Percentiles rank a stretch among this genome's conserved stretches.
Evolutionary conservation across 2,329 filamentous ascomycete genomes (phyloP).

Genomic region (Elsinoe perseae): DNA sequence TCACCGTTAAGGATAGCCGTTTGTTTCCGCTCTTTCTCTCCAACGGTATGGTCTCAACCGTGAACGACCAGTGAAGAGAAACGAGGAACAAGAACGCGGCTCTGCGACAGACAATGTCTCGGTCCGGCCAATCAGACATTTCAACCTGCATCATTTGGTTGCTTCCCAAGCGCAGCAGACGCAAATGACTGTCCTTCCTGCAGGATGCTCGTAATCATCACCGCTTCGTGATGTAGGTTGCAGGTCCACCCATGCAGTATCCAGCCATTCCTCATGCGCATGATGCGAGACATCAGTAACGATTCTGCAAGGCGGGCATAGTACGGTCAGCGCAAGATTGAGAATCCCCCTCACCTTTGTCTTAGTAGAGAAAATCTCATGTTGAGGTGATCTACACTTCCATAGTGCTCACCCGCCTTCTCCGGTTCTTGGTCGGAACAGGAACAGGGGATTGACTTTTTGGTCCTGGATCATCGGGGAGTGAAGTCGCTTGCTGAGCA

Average conservation of each 20-base stretch:
- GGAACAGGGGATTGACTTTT: background rate
- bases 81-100: conserved; percentile 4
- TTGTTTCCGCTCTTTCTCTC: background rate
- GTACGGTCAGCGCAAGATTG: background rate
- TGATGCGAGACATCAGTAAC: background rate
- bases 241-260: background rate
- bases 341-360: background rate
- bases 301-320: background rate
- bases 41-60: conserved; percentile 6
- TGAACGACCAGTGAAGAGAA: conserved; percentile 3
- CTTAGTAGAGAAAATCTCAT: background rate
- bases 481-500: background rate
- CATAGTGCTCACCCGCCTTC: conserved; percentile 4
- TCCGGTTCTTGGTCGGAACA: background rate
- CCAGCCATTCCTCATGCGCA: background rate
- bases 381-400: conserved; percentile 4
- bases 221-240: background rate
- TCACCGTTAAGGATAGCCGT: conserved; percentile 13
- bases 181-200: background rate
- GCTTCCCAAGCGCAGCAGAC: conserved; percentile 4
- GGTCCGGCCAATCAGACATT: background rate
- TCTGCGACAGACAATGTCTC: conserved; percentile 11
- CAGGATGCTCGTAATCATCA: conserved; percentile 1
- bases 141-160: background rate
- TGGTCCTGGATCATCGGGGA: background rate